phyloP scores from a whole-genome alignment of 805 yeast species.

The Candida suzukii region DNA sequence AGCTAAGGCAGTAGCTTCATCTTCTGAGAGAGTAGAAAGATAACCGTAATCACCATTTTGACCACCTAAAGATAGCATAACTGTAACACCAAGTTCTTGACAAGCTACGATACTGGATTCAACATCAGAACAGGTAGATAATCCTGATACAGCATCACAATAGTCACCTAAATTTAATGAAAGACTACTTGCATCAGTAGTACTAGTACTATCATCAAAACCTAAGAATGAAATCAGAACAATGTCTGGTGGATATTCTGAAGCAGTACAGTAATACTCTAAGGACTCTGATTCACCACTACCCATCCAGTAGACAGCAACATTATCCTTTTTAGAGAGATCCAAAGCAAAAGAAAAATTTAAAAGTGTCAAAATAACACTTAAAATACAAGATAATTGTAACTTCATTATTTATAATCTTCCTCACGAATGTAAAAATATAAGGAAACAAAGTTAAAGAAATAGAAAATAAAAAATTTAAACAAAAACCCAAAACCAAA shows the following conservation, averaged over 20 bases:
- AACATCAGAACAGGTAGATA: not conserved
- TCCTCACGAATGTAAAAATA: no score
- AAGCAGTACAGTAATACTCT: not conserved
- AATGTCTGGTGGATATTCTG: not conserved
- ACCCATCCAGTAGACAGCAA: not conserved
- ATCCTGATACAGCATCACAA: not conserved
- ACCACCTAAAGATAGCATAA: not conserved
- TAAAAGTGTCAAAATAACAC: no score
- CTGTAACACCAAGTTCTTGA: not conserved
- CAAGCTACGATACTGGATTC: not conserved
- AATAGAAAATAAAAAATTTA: no score
- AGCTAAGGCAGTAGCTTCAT: not conserved
- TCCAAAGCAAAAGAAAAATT: not conserved
- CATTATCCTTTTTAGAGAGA: not conserved
- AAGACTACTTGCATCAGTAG: not conserved
- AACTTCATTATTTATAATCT: no score
- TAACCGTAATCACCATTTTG: not conserved
- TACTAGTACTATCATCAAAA: not conserved
- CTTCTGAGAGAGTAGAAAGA: no score
- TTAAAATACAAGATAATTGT: no score
- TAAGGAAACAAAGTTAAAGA: no score
- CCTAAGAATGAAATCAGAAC: not conserved
- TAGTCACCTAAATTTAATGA: not conserved
- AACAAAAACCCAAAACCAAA: no score
- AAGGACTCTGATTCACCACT: not conserved